phyloP scores from a whole-genome alignment of 1,139 yeast species.

The Barnettozyma hawaiiensis region DNA sequence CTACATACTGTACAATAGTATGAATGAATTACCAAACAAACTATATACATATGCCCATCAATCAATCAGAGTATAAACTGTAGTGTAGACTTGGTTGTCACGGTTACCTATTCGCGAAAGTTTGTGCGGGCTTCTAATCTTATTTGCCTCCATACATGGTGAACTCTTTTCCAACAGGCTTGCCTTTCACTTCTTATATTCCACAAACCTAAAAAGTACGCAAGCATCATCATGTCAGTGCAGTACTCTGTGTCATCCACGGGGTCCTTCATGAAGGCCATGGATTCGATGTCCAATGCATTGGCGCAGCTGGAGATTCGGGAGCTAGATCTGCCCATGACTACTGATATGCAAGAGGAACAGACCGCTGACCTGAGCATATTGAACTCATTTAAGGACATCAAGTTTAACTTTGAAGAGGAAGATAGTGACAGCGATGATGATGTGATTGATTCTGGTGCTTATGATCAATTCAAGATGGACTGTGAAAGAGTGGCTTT shows the following conservation, averaged over 20 bases:
- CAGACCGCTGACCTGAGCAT: conserved; percentile 19
- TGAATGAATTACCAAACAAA: too few species aligned
- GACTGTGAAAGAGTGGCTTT: conserved; percentile 21
- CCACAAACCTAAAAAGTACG: background rate
- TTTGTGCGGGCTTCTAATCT: too few species aligned
- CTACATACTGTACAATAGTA: background rate
- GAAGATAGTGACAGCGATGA: conserved; percentile 24
- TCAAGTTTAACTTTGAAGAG: conserved; percentile 28
- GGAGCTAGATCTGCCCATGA: conserved; percentile 23
- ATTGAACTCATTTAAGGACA: conserved; percentile 34
- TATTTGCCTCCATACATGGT: too few species aligned
- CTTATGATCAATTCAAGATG: conserved; percentile 11
- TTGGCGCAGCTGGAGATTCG: conserved; percentile 33
- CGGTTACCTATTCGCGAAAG: background rate
- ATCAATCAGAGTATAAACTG: too few species aligned
- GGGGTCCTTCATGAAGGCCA: conserved; percentile 71
- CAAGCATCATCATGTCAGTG: conserved; percentile 29
- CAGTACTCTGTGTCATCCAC: conserved; percentile 56
- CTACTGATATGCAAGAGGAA: conserved; percentile 23
- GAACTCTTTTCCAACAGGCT: background rate
- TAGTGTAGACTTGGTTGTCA: background rate
- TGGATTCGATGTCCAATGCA: conserved; percentile 56
- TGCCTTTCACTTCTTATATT: background rate
- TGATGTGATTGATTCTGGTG: conserved; percentile 10
- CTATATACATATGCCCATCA: too few species aligned